Evolutionary conservation across 257 asterid genomes (phyloP).

Genomic region (Primulina eburnea): DNA sequence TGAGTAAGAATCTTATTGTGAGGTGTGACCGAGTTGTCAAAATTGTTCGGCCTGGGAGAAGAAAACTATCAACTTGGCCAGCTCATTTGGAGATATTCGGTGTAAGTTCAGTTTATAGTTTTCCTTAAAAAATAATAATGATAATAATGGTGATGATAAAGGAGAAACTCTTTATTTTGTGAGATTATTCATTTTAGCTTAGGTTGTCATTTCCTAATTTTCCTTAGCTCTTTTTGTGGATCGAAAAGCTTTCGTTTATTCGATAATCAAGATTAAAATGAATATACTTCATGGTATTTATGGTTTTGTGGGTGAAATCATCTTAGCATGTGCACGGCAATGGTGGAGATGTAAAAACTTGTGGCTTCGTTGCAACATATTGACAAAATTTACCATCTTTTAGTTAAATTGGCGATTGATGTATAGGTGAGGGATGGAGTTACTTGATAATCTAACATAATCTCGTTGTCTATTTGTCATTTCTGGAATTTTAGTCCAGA

Average conservation of each 20-base stretch:
- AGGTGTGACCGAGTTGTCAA: constrained; percentile 95
- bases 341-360: background rate
- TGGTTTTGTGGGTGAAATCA: background rate
- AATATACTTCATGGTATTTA: background rate
- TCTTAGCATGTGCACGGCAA: background rate
- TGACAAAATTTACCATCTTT: background rate
- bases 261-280: background rate
- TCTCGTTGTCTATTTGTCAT: background rate
- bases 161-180: background rate
- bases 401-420: background rate
- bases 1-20: constrained; percentile 78
- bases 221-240: background rate
- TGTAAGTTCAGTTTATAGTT: constrained; percentile 45
- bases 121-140: background rate
- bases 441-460: no score
- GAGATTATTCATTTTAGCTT: background rate
- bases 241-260: background rate
- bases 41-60: constrained; percentile 96
- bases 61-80: constrained; percentile 92
- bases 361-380: background rate
- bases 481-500: background rate
- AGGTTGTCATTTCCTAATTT: background rate
- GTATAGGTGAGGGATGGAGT: background rate
- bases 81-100: constrained; percentile 87
- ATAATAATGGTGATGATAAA: no score